phyloP scores from a whole-genome alignment of 495 filamentous ascomycete species.

The Podospora tetraspora region DNA sequence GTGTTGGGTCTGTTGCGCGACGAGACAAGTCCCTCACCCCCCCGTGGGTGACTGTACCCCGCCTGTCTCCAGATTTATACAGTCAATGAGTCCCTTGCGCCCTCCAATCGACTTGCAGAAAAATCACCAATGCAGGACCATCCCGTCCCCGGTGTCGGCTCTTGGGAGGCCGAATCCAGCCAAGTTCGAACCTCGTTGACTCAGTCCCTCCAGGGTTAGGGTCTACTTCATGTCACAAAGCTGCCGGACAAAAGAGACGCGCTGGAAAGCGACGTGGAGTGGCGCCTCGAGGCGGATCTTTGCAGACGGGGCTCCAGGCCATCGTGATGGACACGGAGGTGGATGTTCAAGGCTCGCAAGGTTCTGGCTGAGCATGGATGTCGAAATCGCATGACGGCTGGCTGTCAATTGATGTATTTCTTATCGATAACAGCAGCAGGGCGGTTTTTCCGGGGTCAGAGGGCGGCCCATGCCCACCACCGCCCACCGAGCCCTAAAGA shows the following conservation, averaged over 20 bases:
- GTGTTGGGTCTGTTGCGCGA: not conserved
- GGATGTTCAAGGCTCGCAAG: not conserved
- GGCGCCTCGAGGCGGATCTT: not conserved
- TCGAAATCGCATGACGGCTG: not conserved
- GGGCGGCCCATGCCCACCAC: not conserved
- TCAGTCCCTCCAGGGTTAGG: not conserved
- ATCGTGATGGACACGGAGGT: not conserved
- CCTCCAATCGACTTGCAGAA: not conserved
- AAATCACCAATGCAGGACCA: not conserved
- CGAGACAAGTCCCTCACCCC: not conserved
- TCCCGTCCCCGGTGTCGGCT: not conserved
- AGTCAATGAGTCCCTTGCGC: not conserved
- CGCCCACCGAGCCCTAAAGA: slow-evolving; percentile 27
- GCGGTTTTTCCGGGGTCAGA: not conserved
- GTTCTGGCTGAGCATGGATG: not conserved
- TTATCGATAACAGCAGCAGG: not conserved
- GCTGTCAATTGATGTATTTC: not conserved
- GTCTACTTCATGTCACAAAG: not conserved
- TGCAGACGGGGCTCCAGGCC: not conserved
- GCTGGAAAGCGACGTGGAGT: not conserved
- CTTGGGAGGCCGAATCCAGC: not conserved
- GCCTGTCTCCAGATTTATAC: not conserved
- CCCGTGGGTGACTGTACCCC: not conserved
- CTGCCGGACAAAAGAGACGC: not conserved
- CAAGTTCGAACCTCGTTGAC: not conserved